Conservation (phyloP, 2,329 filamentous ascomycete genomes). For the Aspergillus novofumigatus region DNA sequence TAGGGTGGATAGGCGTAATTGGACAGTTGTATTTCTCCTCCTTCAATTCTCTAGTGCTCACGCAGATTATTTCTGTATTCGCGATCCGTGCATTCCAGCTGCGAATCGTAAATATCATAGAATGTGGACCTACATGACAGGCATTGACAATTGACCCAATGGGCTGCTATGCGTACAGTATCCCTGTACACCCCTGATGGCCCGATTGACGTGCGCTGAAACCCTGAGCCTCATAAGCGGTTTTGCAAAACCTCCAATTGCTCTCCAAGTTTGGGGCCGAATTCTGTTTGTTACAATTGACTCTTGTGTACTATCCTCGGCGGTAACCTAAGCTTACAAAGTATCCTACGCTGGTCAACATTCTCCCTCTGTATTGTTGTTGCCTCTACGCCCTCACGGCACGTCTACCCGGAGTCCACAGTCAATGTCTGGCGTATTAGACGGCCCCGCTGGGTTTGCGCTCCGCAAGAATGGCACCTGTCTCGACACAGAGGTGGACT, state of each 20-base stretch:
- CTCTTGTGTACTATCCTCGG: not conserved
- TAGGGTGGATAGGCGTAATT: not conserved
- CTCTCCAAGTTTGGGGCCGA: not conserved
- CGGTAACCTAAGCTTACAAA: not conserved
- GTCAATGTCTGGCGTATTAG: not conserved
- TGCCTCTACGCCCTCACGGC: not conserved
- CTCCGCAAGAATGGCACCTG: not conserved
- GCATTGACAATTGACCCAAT: not conserved
- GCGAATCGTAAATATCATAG: not conserved
- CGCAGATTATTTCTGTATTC: not conserved
- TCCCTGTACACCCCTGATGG: not conserved
- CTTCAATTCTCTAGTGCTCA: not conserved
- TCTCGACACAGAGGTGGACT: not conserved
- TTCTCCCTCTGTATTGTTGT: not conserved
- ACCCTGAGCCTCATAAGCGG: not conserved
- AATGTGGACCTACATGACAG: not conserved
- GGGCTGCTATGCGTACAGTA: not conserved
- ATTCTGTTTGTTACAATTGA: not conserved
- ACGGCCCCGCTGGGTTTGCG: not conserved
- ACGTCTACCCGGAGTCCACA: not conserved
- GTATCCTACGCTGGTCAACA: not conserved
- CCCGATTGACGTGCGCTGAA: not conserved
- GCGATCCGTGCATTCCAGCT: not conserved
- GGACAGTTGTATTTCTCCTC: not conserved
- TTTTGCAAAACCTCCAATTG: not conserved